Base-by-base conservation (phyloP, 495 filamentous ascomycete species). In the Bacidia gigantensis region DNA sequence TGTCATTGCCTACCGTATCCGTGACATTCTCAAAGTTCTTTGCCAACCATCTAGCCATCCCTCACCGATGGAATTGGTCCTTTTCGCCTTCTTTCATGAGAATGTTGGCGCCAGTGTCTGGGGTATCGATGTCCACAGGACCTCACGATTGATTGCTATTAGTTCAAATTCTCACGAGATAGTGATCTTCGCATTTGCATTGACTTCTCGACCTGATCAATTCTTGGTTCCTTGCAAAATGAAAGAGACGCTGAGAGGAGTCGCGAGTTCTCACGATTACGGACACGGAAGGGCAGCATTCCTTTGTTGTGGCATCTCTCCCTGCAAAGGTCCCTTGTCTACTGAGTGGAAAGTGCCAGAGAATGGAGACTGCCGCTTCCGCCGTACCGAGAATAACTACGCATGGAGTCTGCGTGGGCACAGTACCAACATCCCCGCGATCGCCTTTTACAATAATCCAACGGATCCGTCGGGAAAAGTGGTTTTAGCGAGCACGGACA, bases 91-190 rank as follows among this genome's bases (percentile, higher is more conserved):
- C 62, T 86, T 93, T 52, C 75, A 79, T 58, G 74, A 83, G 49
- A 84, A 83, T 64, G 87, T 96, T 18, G 77, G 73, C 1, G 66
- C 62, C 23, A 89, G 85, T 53, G 90, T 87, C 2, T 98, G 92
- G 92, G 92, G 92, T 0, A 61, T 98, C 32, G 86, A 90, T 5
- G 76, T 92, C 12, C 90, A 97, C 59, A 78, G 82, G 56, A 71
- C 80, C 54, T 81, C 83, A 11, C 75, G 88, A 2, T 64, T 95
- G 35, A 77, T 98, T 49, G 92, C 89, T 0, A 82, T 90, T 17
- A 81, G 82, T 50, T 78, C 84, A 0, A 97, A 98, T 60, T 75
- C 71, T 3, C 64, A 72, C 23, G 67, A 76, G 25, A 78, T 92
- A 45, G 77, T 73, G 3, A 75, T 93, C 14, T 87, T 86, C 62